phyloP scores from a whole-genome alignment of 352 stramenopile species.

The Phytophthora sp. region DNA sequence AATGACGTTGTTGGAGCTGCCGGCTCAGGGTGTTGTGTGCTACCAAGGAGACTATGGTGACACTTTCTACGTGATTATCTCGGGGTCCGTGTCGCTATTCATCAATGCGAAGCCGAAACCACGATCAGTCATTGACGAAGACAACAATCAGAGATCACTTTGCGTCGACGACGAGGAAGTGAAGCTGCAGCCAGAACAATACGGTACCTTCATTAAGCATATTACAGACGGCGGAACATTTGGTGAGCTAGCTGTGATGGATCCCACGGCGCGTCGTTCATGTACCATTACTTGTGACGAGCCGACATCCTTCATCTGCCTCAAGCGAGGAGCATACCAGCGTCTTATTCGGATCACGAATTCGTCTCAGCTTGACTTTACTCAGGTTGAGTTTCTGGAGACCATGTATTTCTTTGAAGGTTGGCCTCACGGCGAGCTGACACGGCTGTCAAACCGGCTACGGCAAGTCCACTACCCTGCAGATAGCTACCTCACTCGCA shows the following conservation, averaged over 20 bases:
- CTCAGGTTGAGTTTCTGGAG: conserved; percentile 82
- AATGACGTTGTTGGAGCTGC: conserved; percentile 80
- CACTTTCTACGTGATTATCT: conserved; percentile 82
- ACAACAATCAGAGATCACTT: conserved; percentile 8
- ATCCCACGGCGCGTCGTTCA: conserved; percentile 71
- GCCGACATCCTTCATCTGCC: conserved; percentile 83
- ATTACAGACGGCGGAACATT: conserved; percentile 80
- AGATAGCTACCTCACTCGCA: conserved; percentile 71
- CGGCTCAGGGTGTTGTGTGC: conserved; percentile 67
- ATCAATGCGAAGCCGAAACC: conserved; percentile 67
- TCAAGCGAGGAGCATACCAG: conserved; percentile 85
- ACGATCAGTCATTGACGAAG: conserved; percentile 26
- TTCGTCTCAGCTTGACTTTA: conserved; percentile 82
- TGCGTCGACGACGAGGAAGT: conserved; percentile 30
- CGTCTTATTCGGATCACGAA: conserved; percentile 83
- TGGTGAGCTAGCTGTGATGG: conserved; percentile 82
- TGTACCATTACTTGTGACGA: conserved; percentile 80
- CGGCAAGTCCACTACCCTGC: conserved; percentile 65
- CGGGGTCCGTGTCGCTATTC: conserved; percentile 77
- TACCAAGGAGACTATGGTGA: conserved; percentile 87
- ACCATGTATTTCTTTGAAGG: conserved; percentile 82
- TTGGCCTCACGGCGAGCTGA: conserved; percentile 79
- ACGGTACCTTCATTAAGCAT: conserved; percentile 79
- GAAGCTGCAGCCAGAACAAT: conserved; percentile 44
- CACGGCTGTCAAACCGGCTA: conserved; percentile 70